These are phyloP conservation scores for Sarcodon aspratus DNA, from an alignment of 768 basidiomycete species.

Conservation along the genomic window DNA sequence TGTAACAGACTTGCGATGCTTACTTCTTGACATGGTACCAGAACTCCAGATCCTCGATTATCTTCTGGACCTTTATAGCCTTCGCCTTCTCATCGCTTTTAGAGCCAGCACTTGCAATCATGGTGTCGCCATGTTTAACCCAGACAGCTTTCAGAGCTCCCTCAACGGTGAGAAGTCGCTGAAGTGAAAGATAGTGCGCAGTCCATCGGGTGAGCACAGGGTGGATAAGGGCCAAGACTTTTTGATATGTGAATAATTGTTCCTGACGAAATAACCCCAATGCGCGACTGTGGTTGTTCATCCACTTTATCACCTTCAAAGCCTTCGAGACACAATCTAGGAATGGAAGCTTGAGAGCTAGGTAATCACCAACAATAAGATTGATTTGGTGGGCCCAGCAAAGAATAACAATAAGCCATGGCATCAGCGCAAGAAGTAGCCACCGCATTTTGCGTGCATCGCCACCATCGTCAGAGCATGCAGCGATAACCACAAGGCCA, in stretches of 20 bases:
- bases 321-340: conserved; percentile 10
- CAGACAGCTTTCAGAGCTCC: too few relatives aligned
- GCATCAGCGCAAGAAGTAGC: conserved; percentile 3
- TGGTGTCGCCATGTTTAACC: too few relatives aligned
- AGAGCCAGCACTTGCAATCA: conserved; percentile 1
- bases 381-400: conserved; percentile 23
- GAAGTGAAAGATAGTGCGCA: too few relatives aligned
- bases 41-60: conserved; percentile 2
- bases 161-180: conserved; percentile 14
- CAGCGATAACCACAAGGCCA: too few relatives aligned
- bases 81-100: conserved; percentile 4
- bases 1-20: too few relatives aligned
- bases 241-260: conserved; percentile 8
- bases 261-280: conserved; percentile 17
- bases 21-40: conserved; percentile 4
- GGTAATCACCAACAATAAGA: conserved; percentile 23
- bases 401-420: conserved; percentile 4
- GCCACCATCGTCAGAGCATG: conserved; percentile 2
- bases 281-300: conserved; percentile 20
- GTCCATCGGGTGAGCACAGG: conserved; percentile 25
- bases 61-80: conserved; percentile 4
- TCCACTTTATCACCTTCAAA: conserved; percentile 17
- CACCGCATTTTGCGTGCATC: conserved; percentile 3
- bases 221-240: conserved; percentile 13
- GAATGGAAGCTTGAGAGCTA: conserved; percentile 10